Percentiles rank a stretch among this genome's conserved stretches.
phyloP scores from a whole-genome alignment of 1,284 basidiomycete species.

The Pisolithus thermaeus region DNA sequence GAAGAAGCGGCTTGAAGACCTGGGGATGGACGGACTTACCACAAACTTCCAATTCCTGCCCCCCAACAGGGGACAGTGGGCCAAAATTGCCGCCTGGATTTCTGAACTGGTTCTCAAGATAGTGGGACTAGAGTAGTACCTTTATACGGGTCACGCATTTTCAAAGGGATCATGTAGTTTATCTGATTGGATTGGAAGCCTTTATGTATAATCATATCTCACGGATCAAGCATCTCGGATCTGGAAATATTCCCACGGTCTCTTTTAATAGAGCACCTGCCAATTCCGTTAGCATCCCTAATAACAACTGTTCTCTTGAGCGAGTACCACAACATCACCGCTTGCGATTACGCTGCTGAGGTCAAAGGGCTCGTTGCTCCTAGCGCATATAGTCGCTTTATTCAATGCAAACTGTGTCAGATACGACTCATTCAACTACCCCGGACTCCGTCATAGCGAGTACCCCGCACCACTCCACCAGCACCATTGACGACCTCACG shows the following conservation, averaged over 20 bases:
- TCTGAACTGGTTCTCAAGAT: slow-evolving; percentile 57
- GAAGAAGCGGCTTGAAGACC: slow-evolving; percentile 48
- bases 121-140: slow-evolving; percentile 34
- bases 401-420: slow-evolving; percentile 18
- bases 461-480: slow-evolving; percentile 55
- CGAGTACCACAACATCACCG: background rate
- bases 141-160: background rate
- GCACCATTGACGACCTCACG: slow-evolving; percentile 73
- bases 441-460: slow-evolving; percentile 53
- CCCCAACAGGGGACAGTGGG: slow-evolving; percentile 49
- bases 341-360: background rate
- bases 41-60: slow-evolving; percentile 65
- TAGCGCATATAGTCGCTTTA: background rate
- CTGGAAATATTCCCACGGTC: background rate
- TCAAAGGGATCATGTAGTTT: slow-evolving; percentile 14
- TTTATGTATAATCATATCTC: background rate
- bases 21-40: slow-evolving; percentile 65
- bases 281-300: background rate
- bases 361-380: background rate
- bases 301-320: background rate
- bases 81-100: slow-evolving; percentile 69
- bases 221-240: background rate
- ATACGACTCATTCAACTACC: slow-evolving; percentile 29
- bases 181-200: background rate
- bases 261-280: background rate